Conservation (phyloP, 768 basidiomycete species). For the Floccularia luteovirens region DNA sequence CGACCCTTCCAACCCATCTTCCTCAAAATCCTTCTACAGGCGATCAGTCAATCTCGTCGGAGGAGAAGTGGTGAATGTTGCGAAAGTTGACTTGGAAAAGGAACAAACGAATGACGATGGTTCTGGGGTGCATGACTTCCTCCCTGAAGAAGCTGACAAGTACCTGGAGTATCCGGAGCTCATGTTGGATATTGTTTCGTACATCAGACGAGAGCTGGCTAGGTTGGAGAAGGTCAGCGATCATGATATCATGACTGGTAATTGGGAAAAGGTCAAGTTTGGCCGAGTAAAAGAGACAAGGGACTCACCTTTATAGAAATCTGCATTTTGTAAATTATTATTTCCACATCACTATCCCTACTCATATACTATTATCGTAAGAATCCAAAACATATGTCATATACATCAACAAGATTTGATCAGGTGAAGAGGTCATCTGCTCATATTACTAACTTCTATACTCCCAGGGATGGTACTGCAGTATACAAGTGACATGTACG, state of each 20-base stretch:
- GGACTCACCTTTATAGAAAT: slow-evolving; percentile 24
- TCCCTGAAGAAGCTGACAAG: slow-evolving; percentile 47
- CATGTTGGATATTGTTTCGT: slow-evolving; percentile 63
- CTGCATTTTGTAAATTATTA: too few species aligned
- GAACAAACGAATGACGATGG: slow-evolving; percentile 60
- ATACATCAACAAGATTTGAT: too few species aligned
- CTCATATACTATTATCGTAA: too few species aligned
- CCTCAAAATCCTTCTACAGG: slow-evolving; percentile 32
- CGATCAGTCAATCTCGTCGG: slow-evolving; percentile 68
- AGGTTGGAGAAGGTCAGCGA: slow-evolving; percentile 53
- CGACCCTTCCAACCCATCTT: slow-evolving; percentile 10
- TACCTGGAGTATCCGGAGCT: slow-evolving; percentile 71
- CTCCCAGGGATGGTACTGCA: too few species aligned
- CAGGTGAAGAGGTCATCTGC: too few species aligned
- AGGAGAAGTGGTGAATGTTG: slow-evolving; percentile 51
- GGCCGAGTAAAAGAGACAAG: slow-evolving; percentile 35
- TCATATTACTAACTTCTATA: too few species aligned
- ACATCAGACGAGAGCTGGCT: slow-evolving; percentile 64
- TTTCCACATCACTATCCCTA: too few species aligned
- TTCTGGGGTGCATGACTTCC: slow-evolving; percentile 68
- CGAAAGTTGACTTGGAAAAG: slow-evolving; percentile 46
- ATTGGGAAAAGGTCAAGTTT: slow-evolving; percentile 31
- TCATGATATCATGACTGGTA: slow-evolving; percentile 30
- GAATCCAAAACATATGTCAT: too few species aligned
- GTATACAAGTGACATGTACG: too few species aligned